Evolutionary conservation across 305 asterid genomes (phyloP).

Genomic region (Fraxinus greggii): DNA sequence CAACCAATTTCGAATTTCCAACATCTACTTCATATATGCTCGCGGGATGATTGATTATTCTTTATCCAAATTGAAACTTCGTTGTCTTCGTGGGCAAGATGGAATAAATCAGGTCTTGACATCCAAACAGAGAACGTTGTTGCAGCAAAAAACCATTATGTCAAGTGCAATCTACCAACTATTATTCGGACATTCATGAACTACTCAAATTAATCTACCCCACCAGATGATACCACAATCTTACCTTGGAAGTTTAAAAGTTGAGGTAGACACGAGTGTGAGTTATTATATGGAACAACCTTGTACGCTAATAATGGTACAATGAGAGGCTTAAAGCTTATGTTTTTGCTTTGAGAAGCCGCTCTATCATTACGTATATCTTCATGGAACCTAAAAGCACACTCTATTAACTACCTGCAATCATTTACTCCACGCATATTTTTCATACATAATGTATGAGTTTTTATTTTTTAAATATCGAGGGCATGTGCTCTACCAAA

Average conservation of each 20-base stretch:
- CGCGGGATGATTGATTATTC: not conserved
- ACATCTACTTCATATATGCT: not conserved
- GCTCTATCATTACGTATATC: not conserved
- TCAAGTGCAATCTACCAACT: not conserved
- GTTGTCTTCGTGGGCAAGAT: not conserved
- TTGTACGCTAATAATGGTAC: not conserved
- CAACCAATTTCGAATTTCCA: too few relatives aligned
- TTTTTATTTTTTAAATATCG: not conserved
- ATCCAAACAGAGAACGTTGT: not conserved
- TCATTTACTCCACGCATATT: not conserved
- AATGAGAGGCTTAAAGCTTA: not conserved
- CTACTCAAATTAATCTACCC: not conserved
- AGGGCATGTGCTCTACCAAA: not conserved
- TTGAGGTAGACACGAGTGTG: not conserved
- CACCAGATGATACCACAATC: not conserved
- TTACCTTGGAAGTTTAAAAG: not conserved
- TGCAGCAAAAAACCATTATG: not conserved
- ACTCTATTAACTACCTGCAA: not conserved
- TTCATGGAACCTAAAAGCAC: not conserved
- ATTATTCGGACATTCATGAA: not conserved
- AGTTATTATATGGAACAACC: not conserved
- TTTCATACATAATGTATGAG: not conserved
- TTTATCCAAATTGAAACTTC: not conserved
- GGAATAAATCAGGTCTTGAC: not conserved
- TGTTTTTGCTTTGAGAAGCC: conserved; percentile 6